A percentile compares a stretch with the other conserved stretches of the same genome.
Evolutionary conservation across 2,329 filamentous ascomycete genomes (phyloP).

Genomic region (Pestalotiopsis sp.): DNA sequence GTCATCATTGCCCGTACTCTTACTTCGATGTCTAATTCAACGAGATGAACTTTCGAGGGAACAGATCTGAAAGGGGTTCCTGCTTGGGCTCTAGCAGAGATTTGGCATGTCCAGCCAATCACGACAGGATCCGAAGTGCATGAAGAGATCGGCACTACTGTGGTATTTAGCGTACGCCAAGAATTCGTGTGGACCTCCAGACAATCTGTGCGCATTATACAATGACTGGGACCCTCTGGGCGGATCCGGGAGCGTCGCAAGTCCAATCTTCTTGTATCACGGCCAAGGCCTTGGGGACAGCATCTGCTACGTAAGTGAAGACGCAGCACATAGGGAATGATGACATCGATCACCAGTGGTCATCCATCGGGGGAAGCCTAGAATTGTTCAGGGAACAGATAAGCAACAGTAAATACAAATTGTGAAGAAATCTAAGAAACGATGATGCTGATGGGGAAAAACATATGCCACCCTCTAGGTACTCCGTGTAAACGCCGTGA

Average conservation of each 20-base stretch:
- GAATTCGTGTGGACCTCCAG: background rate
- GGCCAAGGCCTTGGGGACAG: too few species aligned
- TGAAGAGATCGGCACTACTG: background rate
- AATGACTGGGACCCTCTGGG: background rate
- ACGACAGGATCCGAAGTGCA: background rate
- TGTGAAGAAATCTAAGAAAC: too few species aligned
- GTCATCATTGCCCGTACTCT: background rate
- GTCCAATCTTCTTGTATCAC: background rate
- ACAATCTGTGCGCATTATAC: background rate
- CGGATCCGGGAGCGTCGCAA: background rate
- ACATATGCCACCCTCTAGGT: too few species aligned
- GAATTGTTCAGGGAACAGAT: too few species aligned
- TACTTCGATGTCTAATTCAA: background rate
- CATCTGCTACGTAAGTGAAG: too few species aligned
- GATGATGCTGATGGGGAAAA: too few species aligned
- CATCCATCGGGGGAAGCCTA: too few species aligned
- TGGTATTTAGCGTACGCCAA: background rate
- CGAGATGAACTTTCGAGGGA: background rate
- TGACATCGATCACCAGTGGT: too few species aligned
- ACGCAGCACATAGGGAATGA: too few species aligned
- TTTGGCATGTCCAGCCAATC: background rate
- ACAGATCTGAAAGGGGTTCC: background rate
- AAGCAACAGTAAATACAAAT: too few species aligned
- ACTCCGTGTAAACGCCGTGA: too few species aligned
- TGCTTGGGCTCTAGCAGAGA: background rate